Evolutionary conservation across 2,329 filamentous ascomycete genomes (phyloP).

Genomic region (Xylaria polymorpha): DNA sequence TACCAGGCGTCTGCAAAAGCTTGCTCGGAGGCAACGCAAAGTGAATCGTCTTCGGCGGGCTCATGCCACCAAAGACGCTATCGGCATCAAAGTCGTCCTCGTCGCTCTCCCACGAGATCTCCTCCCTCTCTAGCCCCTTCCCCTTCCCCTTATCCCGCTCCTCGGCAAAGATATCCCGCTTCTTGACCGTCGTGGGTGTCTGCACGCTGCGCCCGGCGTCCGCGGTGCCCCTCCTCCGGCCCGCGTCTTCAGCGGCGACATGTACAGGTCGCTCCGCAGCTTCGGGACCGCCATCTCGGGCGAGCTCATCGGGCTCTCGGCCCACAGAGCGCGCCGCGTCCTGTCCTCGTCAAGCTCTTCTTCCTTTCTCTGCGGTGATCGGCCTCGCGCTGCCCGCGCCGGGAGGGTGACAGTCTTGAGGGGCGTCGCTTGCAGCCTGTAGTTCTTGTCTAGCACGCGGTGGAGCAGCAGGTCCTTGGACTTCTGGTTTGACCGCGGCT

Average conservation of each 20-base stretch:
- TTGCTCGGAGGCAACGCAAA: constrained; percentile 83
- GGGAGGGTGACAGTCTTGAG: constrained; percentile 63
- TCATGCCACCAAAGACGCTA: constrained; percentile 76
- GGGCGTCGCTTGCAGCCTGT: constrained; percentile 91
- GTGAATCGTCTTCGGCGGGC: constrained; percentile 92
- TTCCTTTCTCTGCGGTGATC: constrained; percentile 49
- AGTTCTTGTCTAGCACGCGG: constrained; percentile 93
- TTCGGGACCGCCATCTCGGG: constrained; percentile 85
- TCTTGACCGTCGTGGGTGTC: constrained; percentile 71
- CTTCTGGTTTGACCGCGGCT: constrained; percentile 50
- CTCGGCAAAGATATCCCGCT: constrained; percentile 61
- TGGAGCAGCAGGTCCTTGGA: constrained; percentile 83
- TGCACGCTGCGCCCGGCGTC: constrained; percentile 86
- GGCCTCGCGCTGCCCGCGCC: constrained; percentile 27
- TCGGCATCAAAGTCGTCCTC: constrained; percentile 70
- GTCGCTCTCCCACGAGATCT: constrained; percentile 80
- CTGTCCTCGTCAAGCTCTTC: constrained; percentile 49
- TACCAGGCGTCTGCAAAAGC: constrained; percentile 82
- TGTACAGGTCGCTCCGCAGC: constrained; percentile 86
- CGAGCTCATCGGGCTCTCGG: constrained; percentile 74
- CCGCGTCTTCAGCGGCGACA: constrained; percentile 72
- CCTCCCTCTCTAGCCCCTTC: constrained; percentile 54
- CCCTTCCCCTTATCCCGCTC: constrained; percentile 42
- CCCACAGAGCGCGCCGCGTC: constrained; percentile 56
- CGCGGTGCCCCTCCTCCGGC: constrained; percentile 64